Base-by-base conservation (phyloP, 2,329 filamentous ascomycete genomes). In the Colletotrichum musae region DNA sequence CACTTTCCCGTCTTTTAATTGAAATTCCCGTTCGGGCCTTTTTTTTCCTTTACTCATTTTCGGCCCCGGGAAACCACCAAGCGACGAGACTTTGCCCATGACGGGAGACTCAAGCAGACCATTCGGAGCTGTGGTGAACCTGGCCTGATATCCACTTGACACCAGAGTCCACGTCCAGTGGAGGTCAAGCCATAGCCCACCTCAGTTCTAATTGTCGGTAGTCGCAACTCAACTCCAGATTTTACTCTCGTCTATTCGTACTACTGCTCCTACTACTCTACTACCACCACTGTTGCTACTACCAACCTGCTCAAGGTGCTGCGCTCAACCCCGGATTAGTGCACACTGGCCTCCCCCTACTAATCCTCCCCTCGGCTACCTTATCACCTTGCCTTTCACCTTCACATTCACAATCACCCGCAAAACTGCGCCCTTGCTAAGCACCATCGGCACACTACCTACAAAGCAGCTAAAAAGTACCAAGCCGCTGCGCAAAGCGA, bases 1-100 rank as follows among this genome's bases (percentile, higher is more conserved):
- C 52, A 58, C 54, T 56, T 48, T 50, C 51, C 52, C 64, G 32
- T 36, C 32, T n/a, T 60, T 72, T 72, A 72, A 72, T 72, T 72
- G 70, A 72, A 70, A 64, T 64, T 67, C 70, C 68, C n/a, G 16
- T 65, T 71, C 65, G 39, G 65, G 69, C 43, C 61, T 59, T 59
- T 68, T 68, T 26, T 36, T 36, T 36, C 32, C 10, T 10, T 10
- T 24, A 10, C 58, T 51, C 54, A 50, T 36, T 53, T 53, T 65
- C 65, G 54, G 54, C 41, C 61, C 66, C 60, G 61, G 54, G 53
- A 36, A 51, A 68, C 66, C 50, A 16, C 58, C 50, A 43, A 41
- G 54, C 61, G 50, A 68, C 61, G 50, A 39, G 26, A 61, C 48
- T 39, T 39, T 18, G 57, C 13, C 9, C 15, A 32, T 32, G 41